These are phyloP conservation scores for Clarireedia paspali DNA, from an alignment of 2,329 filamentous ascomycete species.

Conservation along the genomic window DNA sequence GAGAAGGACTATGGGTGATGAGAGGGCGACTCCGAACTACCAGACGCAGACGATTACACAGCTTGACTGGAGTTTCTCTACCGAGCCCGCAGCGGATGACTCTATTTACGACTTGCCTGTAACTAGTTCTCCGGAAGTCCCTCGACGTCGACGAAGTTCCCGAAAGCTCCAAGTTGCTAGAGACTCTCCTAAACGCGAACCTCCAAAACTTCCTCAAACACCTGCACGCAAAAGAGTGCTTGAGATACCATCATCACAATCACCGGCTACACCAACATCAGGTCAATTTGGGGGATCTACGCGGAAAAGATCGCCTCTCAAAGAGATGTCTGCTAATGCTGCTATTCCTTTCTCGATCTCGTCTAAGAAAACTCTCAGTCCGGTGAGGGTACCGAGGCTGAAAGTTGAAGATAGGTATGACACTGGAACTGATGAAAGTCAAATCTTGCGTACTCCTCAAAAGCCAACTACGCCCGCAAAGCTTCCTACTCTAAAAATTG, in stretches of 20 bases:
- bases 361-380: constrained; percentile 8
- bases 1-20: constrained; percentile 20
- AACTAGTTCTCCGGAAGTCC: constrained; percentile 9
- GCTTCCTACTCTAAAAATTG: constrained; percentile 20
- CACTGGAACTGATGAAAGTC: constrained; percentile 16
- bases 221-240: constrained; percentile 15
- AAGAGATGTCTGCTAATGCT: constrained; percentile 19
- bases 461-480: constrained; percentile 7
- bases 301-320: constrained; percentile 14
- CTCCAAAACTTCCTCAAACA: constrained; percentile 23
- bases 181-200: not conserved
- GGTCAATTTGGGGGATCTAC: constrained; percentile 15
- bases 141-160: constrained; percentile 3
- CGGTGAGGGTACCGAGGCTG: constrained; percentile 17
- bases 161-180: not conserved
- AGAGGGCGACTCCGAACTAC: constrained; percentile 11
- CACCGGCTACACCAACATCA: constrained; percentile 27
- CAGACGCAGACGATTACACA: constrained; percentile 27
- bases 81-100: constrained; percentile 7
- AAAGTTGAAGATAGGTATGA: constrained; percentile 25
- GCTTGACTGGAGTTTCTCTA: constrained; percentile 13
- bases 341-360: constrained; percentile 19
- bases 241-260: constrained; percentile 30
- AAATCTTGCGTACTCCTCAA: not conserved
- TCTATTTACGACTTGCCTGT: constrained; percentile 18